Evolutionary conservation across 2,329 filamentous ascomycete genomes (phyloP).

Genomic region (Alternaria arbusti): DNA sequence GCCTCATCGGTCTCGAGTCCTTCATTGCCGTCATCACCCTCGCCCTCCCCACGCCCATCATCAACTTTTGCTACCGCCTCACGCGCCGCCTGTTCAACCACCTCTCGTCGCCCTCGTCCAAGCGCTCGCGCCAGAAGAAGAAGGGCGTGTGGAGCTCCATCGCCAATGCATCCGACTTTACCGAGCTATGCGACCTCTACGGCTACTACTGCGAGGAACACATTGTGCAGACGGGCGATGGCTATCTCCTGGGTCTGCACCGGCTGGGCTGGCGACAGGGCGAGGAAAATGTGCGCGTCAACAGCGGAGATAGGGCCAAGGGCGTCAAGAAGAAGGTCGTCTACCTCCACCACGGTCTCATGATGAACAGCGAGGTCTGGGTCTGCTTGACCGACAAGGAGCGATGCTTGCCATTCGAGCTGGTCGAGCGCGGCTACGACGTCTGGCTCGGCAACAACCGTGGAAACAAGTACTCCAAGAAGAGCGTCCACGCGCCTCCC

Average conservation of each 20-base stretch:
- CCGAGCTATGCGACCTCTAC: constrained; percentile 88
- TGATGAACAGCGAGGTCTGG: constrained; percentile 99
- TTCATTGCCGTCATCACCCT: constrained; percentile 86
- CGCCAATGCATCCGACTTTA: constrained; percentile 87
- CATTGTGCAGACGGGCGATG: constrained; percentile 91
- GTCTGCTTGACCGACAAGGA: constrained; percentile 87
- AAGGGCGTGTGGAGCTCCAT: constrained; percentile 79
- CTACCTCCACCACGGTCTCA: constrained; percentile 91
- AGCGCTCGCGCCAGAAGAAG: constrained; percentile 70
- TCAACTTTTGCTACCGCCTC: constrained; percentile 80
- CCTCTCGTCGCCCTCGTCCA: constrained; percentile 73
- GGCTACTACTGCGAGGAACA: constrained; percentile 97
- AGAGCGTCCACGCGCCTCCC: constrained; percentile 78
- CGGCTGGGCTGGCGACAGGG: constrained; percentile 82
- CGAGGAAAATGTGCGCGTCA: constrained; percentile 80
- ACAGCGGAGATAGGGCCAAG: constrained; percentile 65
- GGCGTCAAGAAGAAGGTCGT: constrained; percentile 78
- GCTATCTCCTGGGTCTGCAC: constrained; percentile 89
- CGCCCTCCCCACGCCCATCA: constrained; percentile 81
- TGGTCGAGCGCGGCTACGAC: constrained; percentile 92
- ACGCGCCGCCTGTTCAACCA: constrained; percentile 84
- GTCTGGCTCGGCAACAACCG: constrained; percentile 98
- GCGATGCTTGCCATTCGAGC: constrained; percentile 83
- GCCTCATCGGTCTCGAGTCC: constrained; percentile 82
- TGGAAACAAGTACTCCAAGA: constrained; percentile 99